A percentile compares a stretch with the other conserved stretches of the same genome.
These are phyloP conservation scores for Calonectria crousiana DNA, from an alignment of 2,329 filamentous ascomycete genomes.

Conservation along the genomic window DNA sequence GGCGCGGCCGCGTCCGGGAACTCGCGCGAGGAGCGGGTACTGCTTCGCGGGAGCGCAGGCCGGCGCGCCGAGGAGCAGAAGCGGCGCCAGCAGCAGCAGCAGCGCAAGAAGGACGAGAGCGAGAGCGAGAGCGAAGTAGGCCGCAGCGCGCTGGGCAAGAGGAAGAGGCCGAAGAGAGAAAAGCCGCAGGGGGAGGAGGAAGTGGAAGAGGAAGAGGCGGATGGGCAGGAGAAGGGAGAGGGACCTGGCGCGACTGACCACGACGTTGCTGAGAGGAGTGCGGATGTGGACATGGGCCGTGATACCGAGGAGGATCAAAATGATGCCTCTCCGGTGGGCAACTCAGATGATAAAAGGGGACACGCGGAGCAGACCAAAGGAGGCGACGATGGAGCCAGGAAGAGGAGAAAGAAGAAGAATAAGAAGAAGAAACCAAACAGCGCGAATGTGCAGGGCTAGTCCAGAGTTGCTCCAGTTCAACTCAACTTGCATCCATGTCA, in stretches of 20 bases:
- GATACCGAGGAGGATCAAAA: not conserved
- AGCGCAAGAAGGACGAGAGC: slow-evolving; percentile 41
- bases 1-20: slow-evolving; percentile 38
- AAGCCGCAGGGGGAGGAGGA: slow-evolving; percentile 6
- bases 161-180: slow-evolving; percentile 48
- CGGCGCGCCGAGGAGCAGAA: slow-evolving; percentile 35
- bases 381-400: slow-evolving; percentile 19
- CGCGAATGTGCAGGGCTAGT: slow-evolving; percentile 30
- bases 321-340: not conserved
- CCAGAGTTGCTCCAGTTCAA: not conserved
- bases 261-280: not conserved
- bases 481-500: not conserved
- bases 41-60: slow-evolving; percentile 49
- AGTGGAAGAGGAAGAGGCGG: not conserved
- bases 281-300: slow-evolving; percentile 34
- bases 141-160: slow-evolving; percentile 53
- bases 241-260: not conserved
- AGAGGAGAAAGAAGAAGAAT: slow-evolving; percentile 42
- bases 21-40: slow-evolving; percentile 44
- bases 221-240: slow-evolving; percentile 31
- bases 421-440: slow-evolving; percentile 46
- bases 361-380: not conserved
- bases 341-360: not conserved
- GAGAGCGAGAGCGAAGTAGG: slow-evolving; percentile 53
- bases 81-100: slow-evolving; percentile 21